These are phyloP conservation scores for Candida schatavii DNA, from an alignment of 805 yeast species.

Conservation along the genomic window DNA sequence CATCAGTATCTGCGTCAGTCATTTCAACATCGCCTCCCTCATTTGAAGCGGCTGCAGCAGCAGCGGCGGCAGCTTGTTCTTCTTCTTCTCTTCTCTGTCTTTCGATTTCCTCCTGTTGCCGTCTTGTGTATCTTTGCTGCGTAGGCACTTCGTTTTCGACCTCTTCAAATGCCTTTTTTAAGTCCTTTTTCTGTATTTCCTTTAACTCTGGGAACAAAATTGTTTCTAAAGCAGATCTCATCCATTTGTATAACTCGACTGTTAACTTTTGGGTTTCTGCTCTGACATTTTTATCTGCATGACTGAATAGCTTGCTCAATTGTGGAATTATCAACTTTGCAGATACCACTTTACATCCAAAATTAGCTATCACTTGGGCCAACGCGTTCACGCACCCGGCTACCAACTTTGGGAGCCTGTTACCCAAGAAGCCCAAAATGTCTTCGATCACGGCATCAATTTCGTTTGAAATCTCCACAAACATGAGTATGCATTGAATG, in stretches of 20 bases:
- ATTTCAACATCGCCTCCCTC: constrained; percentile 18
- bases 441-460: constrained; percentile 68
- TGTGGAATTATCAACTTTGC: constrained; percentile 56
- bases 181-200: constrained; percentile 88
- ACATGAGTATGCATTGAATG: constrained; percentile 55
- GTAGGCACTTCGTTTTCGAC: constrained; percentile 39
- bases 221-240: constrained; percentile 60
- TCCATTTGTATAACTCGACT: constrained; percentile 69
- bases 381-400: constrained; percentile 62
- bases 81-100: constrained; percentile 13
- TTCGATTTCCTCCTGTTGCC: constrained; percentile 47
- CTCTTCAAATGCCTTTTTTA: constrained; percentile 63
- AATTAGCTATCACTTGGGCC: constrained; percentile 50
- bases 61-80: constrained; percentile 12
- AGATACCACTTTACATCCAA: constrained; percentile 61
- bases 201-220: constrained; percentile 69
- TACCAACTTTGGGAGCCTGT: constrained; percentile 75
- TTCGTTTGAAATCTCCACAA: constrained; percentile 59
- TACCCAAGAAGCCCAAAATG: constrained; percentile 57
- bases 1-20: constrained; percentile 21
- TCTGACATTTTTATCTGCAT: constrained; percentile 85
- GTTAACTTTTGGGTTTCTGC: constrained; percentile 69
- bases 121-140: constrained; percentile 55
- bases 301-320: constrained; percentile 71
- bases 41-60: constrained; percentile 8